phyloP scores from a whole-genome alignment of 2,329 filamentous ascomycete species.

The Corynespora cassiicola region DNA sequence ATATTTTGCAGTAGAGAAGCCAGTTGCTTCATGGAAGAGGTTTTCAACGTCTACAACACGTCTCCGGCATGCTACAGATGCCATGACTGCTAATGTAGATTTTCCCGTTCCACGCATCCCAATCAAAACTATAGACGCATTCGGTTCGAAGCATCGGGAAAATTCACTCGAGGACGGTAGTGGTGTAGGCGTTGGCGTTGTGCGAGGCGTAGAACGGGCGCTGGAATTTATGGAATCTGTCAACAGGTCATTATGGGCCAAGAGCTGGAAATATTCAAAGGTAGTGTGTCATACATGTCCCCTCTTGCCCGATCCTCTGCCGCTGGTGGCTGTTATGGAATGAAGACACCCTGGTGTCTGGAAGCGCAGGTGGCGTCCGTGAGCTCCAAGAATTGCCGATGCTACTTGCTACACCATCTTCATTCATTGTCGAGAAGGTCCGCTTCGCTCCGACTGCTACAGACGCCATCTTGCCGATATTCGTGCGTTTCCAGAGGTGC shows the following conservation, averaged over 20 bases:
- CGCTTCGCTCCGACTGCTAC: conserved; percentile 35
- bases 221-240: conserved; percentile 31
- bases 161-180: conserved; percentile 25
- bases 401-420: conserved; percentile 19
- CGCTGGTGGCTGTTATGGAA: conserved; percentile 7
- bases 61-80: conserved; percentile 72
- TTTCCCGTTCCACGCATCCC: conserved; percentile 79
- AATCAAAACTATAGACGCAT: conserved; percentile 75
- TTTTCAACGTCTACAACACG: conserved; percentile 73
- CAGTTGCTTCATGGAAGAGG: conserved; percentile 69
- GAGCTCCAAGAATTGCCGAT: too few species aligned
- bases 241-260: too few species aligned
- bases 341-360: conserved; percentile 1
- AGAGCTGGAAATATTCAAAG: too few species aligned
- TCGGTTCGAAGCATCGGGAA: conserved; percentile 57
- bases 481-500: too few species aligned
- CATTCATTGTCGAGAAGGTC: conserved; percentile 30
- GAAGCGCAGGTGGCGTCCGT: conserved; percentile 1
- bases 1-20: conserved; percentile 67
- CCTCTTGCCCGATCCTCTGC: conserved; percentile 12
- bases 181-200: conserved; percentile 28
- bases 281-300: conserved; percentile 14
- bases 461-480: conserved; percentile 36
- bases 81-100: conserved; percentile 77
- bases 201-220: conserved; percentile 33